Evolutionary conservation across 352 stramenopile genomes (phyloP), one percentile per base, ranked within the genome.

Genomic region (Phytopythium cucurbitacearum): DNA sequence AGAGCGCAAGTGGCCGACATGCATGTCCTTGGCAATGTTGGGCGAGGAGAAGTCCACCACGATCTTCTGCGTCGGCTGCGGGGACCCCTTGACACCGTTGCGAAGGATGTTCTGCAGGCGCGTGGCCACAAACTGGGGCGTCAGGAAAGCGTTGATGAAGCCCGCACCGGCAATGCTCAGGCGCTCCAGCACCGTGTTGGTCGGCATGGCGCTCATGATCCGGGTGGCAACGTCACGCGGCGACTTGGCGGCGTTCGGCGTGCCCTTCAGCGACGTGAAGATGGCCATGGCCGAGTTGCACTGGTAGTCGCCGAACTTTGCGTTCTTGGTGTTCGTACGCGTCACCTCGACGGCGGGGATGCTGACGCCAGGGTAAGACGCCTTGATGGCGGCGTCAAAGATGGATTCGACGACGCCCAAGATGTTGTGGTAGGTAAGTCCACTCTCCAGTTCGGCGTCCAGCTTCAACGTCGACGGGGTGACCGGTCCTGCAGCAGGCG

Each of bases 91-190:
- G 39, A 94, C 67, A 45, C 85, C 89, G 40, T 94, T 73, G 48
- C 60, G 64, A 10, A 97, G 62, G 38, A 97, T 71, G 15, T 77
- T 84, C 16, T 62, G 53, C 6, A 84, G 74, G 59, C 65, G 96
- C 56, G 71, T 67, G 54, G 71, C 85, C 42, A 89, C 79, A 66
- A 85, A 98, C 32, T 79, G 64, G 13, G 91, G 64, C 36, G 83
- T 91, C 46, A 99, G 61, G 48, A 96, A 95, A 49, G 94, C 89
- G 63, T 99, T 99, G 67, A 99, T 98, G 67, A 99, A 99, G 40
- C 97, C 98, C 6, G 94, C 85, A 40, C 95, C 95, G 6, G 96
- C 92, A 2, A 99, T 84, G 45, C 66, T 89, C 4, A 90, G 62
- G n/a, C 65, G 92, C 60, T 99, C 95, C 12, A 98, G 68, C 44